Conservation (phyloP, 2,329 filamentous ascomycete species). For the Dendryphion nanum region DNA sequence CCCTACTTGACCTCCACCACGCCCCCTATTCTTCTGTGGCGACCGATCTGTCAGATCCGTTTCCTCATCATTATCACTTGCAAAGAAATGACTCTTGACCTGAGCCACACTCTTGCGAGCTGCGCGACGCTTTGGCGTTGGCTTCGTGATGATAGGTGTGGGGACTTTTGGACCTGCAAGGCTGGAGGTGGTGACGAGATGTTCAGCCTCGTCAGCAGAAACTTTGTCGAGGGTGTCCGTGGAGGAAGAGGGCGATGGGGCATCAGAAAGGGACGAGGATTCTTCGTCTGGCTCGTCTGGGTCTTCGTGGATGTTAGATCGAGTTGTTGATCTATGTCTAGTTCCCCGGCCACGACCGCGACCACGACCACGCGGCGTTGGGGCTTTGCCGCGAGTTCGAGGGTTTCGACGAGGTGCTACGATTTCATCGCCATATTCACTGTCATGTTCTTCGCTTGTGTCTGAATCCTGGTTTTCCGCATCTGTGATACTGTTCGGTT, state of each 20-base stretch:
- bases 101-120: slow-evolving; percentile 27
- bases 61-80: slow-evolving; percentile 28
- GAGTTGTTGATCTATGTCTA: slow-evolving; percentile 9
- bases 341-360: slow-evolving; percentile 16
- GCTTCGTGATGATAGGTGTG: slow-evolving; percentile 7
- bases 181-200: slow-evolving; percentile 1
- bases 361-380: slow-evolving; percentile 9
- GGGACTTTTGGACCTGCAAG: not conserved
- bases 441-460: slow-evolving; percentile 39
- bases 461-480: slow-evolving; percentile 25
- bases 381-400: slow-evolving; percentile 2
- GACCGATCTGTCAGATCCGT: slow-evolving; percentile 25
- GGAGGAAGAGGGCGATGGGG: not conserved
- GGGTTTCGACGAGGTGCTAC: slow-evolving; percentile 1
- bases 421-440: not conserved
- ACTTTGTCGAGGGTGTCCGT: not conserved
- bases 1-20: slow-evolving; percentile 8
- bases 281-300: not conserved
- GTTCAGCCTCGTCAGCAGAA: slow-evolving; percentile 3
- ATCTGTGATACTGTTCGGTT: slow-evolving; percentile 8
- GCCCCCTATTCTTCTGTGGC: slow-evolving; percentile 13
- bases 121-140: slow-evolving; percentile 23
- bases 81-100: slow-evolving; percentile 36
- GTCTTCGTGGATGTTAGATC: slow-evolving; percentile 4
- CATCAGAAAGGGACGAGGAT: not conserved